These are phyloP conservation scores for Entamoeba histolytica DNA, from an alignment of 208 protist species.

Conservation along the genomic window DNA sequence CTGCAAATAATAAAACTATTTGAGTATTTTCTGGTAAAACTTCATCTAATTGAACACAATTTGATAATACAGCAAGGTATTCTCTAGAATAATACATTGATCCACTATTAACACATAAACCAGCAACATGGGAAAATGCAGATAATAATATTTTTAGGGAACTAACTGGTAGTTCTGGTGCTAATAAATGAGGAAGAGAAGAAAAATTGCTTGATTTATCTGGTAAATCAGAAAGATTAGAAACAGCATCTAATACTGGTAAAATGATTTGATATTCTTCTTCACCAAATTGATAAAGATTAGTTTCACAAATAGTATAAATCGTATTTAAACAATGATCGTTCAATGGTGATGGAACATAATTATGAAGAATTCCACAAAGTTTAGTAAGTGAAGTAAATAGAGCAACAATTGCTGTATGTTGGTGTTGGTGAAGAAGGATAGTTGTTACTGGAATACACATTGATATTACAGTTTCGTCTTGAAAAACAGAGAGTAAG, in stretches of 20 bases:
- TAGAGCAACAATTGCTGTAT: not conserved
- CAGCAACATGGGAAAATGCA: not conserved
- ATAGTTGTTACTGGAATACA: not conserved
- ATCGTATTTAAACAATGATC: not conserved
- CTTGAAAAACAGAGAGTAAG: not conserved
- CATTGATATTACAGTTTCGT: not conserved
- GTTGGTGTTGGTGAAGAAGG: not conserved
- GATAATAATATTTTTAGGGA: not conserved
- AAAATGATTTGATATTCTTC: not conserved
- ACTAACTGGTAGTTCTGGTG: not conserved
- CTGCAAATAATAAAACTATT: not conserved
- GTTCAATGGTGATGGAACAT: not conserved
- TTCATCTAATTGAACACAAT: not conserved
- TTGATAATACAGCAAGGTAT: not conserved
- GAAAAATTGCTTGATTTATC: not conserved
- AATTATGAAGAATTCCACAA: not conserved
- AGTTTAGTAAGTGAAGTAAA: not conserved
- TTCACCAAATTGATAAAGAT: not conserved
- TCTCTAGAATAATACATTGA: not conserved
- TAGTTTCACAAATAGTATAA: not conserved
- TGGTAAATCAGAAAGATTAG: not conserved
- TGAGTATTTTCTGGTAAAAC: not conserved
- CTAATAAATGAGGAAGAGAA: not conserved
- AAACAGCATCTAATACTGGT: not conserved
- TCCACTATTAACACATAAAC: not conserved